A percentile compares a stretch with the other conserved stretches of the same genome.
Conservation (phyloP, 805 yeast genomes). For the Schizosaccharomyces osmophilus region DNA sequence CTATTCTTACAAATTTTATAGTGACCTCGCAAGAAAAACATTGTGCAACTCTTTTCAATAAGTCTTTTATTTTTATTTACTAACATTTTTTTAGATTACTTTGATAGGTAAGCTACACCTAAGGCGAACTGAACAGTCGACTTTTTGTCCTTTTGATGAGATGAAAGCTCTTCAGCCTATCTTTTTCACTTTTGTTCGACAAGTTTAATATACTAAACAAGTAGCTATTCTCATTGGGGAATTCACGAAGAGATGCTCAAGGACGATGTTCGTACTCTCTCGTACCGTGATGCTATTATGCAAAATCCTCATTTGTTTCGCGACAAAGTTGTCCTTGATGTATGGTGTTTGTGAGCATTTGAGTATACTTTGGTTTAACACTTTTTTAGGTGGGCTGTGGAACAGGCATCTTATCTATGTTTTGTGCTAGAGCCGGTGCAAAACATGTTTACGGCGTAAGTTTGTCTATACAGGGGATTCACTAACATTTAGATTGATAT, state of each 20-base stretch:
- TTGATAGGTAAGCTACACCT: too few species aligned
- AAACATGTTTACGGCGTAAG: slow-evolving; percentile 73
- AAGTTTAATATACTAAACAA: slow-evolving; percentile 8
- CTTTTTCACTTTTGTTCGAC: too few species aligned
- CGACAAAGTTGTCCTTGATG: slow-evolving; percentile 84
- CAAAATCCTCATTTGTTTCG: slow-evolving; percentile 74
- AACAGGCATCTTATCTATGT: slow-evolving; percentile 91
- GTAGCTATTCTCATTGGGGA: slow-evolving; percentile 84
- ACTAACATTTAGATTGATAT: slow-evolving; percentile 32
- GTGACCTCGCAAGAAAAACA: too few species aligned
- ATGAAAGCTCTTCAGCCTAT: too few species aligned
- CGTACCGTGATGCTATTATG: slow-evolving; percentile 77
- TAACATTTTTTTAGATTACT: too few species aligned
- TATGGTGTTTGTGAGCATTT: background rate
- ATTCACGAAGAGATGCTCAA: slow-evolving; percentile 98
- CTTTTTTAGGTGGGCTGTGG: slow-evolving; percentile 55
- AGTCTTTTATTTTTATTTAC: too few species aligned
- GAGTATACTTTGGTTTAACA: background rate
- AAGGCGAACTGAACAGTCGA: too few species aligned
- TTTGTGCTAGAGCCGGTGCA: slow-evolving; percentile 97
- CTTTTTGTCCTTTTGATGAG: too few species aligned
- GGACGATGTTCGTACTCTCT: slow-evolving; percentile 73
- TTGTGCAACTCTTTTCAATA: too few species aligned
- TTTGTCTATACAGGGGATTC: background rate
- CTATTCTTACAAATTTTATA: too few species aligned